A percentile compares a stretch with the other conserved stretches of the same genome.
phyloP scores from a whole-genome alignment of 192 early-diverging fungal genomes.

The Rhizoclosmatium globosum region DNA sequence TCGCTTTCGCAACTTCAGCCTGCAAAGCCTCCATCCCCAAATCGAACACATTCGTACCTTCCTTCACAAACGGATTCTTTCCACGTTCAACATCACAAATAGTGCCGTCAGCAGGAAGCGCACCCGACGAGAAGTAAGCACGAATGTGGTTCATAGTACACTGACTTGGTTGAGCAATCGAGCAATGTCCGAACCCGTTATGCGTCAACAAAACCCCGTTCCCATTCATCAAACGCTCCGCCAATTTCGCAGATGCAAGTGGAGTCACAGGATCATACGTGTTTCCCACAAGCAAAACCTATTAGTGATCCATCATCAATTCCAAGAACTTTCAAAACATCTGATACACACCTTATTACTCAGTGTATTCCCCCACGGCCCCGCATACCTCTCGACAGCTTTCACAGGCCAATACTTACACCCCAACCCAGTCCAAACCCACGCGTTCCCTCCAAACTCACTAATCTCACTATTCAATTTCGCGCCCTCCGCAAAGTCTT shows the following conservation, averaged over 20 bases:
- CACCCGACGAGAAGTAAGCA: constrained; percentile 34
- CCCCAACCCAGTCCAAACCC: not conserved
- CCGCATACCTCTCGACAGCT: constrained; percentile 48
- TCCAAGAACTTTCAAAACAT: not conserved
- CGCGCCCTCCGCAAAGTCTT: constrained; percentile 5
- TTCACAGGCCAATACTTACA: constrained; percentile 45
- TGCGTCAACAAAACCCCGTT: constrained; percentile 46
- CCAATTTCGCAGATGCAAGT: constrained; percentile 35
- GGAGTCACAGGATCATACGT: constrained; percentile 60
- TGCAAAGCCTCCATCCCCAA: not conserved
- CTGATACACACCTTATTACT: constrained; percentile 38
- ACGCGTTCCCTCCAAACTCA: not conserved
- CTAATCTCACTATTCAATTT: not conserved
- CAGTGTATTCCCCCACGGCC: constrained; percentile 52
- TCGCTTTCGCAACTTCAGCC: not conserved
- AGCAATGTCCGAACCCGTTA: constrained; percentile 55
- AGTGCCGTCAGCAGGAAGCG: not conserved
- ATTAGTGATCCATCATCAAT: too few species aligned
- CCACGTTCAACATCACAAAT: not conserved
- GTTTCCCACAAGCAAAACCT: constrained; percentile 50
- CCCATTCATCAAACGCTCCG: constrained; percentile 29
- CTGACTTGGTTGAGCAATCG: constrained; percentile 35
- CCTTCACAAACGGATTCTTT: not conserved
- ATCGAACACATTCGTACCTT: not conserved
- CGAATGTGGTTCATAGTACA: constrained; percentile 46